Base-by-base conservation (phyloP, 2,329 filamentous ascomycete species). In the Verticillium albo-atrum region DNA sequence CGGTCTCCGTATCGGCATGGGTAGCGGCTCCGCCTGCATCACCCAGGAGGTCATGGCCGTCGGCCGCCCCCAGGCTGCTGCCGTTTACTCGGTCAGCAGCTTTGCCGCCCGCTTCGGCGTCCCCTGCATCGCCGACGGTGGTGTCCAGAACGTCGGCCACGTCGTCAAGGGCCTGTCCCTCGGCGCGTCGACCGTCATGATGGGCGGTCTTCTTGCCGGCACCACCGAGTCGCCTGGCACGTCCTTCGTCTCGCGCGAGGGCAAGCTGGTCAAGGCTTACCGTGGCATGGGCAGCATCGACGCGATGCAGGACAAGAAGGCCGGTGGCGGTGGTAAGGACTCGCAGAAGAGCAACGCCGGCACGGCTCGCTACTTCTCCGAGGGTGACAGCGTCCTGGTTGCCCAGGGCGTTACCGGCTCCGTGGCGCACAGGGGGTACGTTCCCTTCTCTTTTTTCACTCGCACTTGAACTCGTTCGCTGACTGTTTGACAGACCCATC, bases 11-110 rank as follows among this genome's bases (percentile, higher is more conserved):
- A 99, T 99, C 72, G 95, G 95, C 74, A 99, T 99, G 95, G 95
- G 95, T 68, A 96, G 92, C 73, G 95, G 95, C 72, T 96, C 91
- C 72, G 95, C 95, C 72, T 99, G 95, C 78, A 99, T 99, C 69
- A 99, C 95, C 59, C 95, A 99, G 79, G 95, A 99, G 80, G 96
- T 99, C 72, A 99, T 99, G 95, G 95, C 95, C 67, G 94, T 99
- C 55, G 95, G 96, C 61, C 90, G 95, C 70, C 95, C 95, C 60
- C 95, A 99, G 79, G 95, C 96, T 50, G 91, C 93, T 28, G 89
- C 95, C 51, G 94, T 99, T 61, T 92, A 90, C 82, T 91, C 89
- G 67, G 95, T 99, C 68, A 89, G 91, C 70, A 82, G 86, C 58
- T 99, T 99, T 70, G 94, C 95, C 57, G 90, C 90, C 60, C 89